A percentile compares a stretch with the other conserved stretches of the same genome.
phyloP scores from a whole-genome alignment of 2,329 filamentous ascomycete genomes.

The Diaporthe aspalathi region DNA sequence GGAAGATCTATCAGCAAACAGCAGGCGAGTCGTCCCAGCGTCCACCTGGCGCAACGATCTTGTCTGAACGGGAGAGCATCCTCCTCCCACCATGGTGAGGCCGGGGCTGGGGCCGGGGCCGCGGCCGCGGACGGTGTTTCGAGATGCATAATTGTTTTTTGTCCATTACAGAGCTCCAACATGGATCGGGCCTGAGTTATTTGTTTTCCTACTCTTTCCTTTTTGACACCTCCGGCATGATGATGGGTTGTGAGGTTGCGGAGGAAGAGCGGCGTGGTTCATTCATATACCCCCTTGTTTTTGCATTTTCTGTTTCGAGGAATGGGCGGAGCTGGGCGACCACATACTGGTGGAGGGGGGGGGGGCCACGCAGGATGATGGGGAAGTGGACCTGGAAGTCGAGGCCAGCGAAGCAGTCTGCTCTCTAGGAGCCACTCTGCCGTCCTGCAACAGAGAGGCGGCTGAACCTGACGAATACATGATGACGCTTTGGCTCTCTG shows the following conservation, averaged over 20 bases:
- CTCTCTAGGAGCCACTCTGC: not conserved
- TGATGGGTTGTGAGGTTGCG: conserved; percentile 13
- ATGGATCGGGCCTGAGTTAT: not conserved
- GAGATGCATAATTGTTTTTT: conserved; percentile 16
- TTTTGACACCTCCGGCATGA: conserved; percentile 9
- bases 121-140: not conserved
- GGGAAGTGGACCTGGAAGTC: conserved; percentile 9
- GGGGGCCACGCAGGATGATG: conserved; percentile 17
- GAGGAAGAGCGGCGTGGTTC: conserved; percentile 20
- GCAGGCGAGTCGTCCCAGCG: not conserved
- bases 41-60: not conserved
- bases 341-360: not conserved
- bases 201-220: not conserved
- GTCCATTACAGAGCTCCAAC: conserved; percentile 6
- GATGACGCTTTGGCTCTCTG: not conserved
- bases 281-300: conserved; percentile 34
- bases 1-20: conserved; percentile 11
- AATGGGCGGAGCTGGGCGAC: not conserved
- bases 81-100: not conserved
- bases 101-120: not conserved
- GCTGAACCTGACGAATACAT: conserved; percentile 28
- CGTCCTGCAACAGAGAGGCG: conserved; percentile 8
- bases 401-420: conserved; percentile 20
- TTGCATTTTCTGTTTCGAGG: conserved; percentile 24
- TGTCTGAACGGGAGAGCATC: not conserved